Evolutionary conservation across 2,329 filamentous ascomycete genomes (phyloP).

Genomic region (Lachnellula occidentalis): DNA sequence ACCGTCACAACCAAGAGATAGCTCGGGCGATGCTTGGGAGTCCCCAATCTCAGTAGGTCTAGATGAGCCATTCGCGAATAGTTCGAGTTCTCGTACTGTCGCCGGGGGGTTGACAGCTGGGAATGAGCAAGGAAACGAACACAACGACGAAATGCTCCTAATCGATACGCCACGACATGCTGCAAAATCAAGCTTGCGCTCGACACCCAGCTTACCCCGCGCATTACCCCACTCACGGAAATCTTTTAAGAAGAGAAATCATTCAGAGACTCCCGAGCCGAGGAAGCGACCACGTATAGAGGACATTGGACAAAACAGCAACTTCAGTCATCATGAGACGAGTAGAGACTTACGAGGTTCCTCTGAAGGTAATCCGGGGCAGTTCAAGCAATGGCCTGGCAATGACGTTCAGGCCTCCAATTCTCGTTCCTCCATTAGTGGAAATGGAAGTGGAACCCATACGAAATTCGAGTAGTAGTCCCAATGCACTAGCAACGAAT

Average conservation of each 20-base stretch:
- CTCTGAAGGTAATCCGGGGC: neutral
- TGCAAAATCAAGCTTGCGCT: neutral
- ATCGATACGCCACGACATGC: neutral
- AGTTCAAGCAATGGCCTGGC: neutral
- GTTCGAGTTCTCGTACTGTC: neutral
- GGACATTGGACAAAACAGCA: neutral
- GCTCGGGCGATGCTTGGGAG: neutral
- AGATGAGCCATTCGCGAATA: neutral
- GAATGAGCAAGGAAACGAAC: neutral
- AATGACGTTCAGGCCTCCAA: neutral
- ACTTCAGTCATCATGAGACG: neutral
- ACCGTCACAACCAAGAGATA: neutral
- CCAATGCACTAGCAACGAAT: neutral
- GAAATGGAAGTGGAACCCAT: neutral
- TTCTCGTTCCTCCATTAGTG: neutral
- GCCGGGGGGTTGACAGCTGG: no score
- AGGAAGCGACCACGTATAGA: neutral
- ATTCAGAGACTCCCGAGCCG: neutral
- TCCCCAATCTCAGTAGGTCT: neutral
- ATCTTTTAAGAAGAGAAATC: neutral
- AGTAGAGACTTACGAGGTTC: neutral
- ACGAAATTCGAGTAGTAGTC: neutral
- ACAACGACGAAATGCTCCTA: slow-evolving; percentile 5
- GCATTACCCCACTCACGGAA: neutral
- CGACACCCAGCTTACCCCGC: neutral